These are phyloP conservation scores for Phialophora macrospora DNA, from an alignment of 2,329 filamentous ascomycete genomes.

Conservation along the genomic window DNA sequence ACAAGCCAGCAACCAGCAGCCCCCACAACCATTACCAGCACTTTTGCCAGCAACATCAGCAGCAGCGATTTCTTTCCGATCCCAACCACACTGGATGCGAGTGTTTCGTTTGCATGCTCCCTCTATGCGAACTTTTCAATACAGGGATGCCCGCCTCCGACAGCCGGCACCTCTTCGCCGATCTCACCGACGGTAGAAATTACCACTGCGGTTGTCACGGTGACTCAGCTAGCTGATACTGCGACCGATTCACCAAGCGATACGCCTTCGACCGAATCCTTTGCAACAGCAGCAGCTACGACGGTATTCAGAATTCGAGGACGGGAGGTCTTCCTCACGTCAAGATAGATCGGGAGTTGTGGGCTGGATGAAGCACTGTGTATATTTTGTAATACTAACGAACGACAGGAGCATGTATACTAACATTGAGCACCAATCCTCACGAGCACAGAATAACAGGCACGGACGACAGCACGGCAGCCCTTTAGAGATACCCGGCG, in stretches of 20 bases:
- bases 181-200: not conserved
- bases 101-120: conserved; percentile 18
- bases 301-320: conserved; percentile 32
- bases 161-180: conserved; percentile 6
- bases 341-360: conserved; percentile 1
- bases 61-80: conserved; percentile 1
- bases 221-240: not conserved
- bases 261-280: not conserved
- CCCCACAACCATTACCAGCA: conserved; percentile 17
- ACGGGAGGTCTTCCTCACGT: conserved; percentile 27
- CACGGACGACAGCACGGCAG: conserved; percentile 1
- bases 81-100: conserved; percentile 12
- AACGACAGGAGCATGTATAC: conserved; percentile 11
- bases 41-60: conserved; percentile 3
- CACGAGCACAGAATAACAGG: not conserved
- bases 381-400: conserved; percentile 11
- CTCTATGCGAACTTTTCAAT: conserved; percentile 13
- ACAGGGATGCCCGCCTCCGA: conserved; percentile 17
- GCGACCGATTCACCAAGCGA: not conserved
- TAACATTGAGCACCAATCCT: conserved; percentile 13
- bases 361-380: conserved; percentile 18
- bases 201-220: conserved; percentile 19
- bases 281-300: conserved; percentile 18
- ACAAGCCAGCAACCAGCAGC: conserved; percentile 5
- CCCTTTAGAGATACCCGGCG: conserved; percentile 8